phyloP scores from a whole-genome alignment of 495 filamentous ascomycete genomes.

The Cercophora newfieldiana region DNA sequence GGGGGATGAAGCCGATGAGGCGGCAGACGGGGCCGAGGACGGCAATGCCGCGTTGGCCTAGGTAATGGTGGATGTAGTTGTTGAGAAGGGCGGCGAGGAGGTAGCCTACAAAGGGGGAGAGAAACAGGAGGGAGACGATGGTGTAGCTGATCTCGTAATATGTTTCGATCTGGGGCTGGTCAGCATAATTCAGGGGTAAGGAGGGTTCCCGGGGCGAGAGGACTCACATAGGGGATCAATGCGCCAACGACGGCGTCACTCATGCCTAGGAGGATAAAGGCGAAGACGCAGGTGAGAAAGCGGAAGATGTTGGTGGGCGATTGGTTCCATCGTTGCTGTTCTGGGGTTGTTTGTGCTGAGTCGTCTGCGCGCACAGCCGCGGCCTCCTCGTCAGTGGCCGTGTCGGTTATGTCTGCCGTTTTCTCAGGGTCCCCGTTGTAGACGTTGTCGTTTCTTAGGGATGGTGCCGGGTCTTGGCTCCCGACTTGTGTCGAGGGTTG shows the following conservation, averaged over 20 bases:
- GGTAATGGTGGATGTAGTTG: conserved; percentile 53
- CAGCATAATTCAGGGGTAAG: background rate
- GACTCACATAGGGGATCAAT: conserved; percentile 33
- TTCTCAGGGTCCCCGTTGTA: conserved; percentile 8
- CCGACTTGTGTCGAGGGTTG: background rate
- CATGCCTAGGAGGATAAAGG: conserved; percentile 75
- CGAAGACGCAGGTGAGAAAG: conserved; percentile 65
- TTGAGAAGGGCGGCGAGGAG: conserved; percentile 73
- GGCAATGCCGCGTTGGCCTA: conserved; percentile 77
- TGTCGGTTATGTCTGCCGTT: background rate
- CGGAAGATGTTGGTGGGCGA: conserved; percentile 65
- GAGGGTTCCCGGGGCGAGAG: conserved; percentile 18
- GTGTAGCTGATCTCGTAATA: conserved; percentile 75
- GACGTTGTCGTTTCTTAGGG: background rate
- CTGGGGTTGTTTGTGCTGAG: conserved; percentile 15
- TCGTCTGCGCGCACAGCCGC: background rate
- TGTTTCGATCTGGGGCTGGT: conserved; percentile 50
- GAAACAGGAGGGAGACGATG: conserved; percentile 76
- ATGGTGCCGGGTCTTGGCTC: background rate
- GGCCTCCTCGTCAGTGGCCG: conserved; percentile 11
- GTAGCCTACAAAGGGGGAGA: conserved; percentile 79
- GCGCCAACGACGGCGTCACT: conserved; percentile 83
- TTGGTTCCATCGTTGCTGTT: conserved; percentile 65
- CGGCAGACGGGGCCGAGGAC: conserved; percentile 64
- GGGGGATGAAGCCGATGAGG: conserved; percentile 41